Base-by-base conservation (phyloP, 2,329 filamentous ascomycete genomes). In the Fusarium sp. region DNA sequence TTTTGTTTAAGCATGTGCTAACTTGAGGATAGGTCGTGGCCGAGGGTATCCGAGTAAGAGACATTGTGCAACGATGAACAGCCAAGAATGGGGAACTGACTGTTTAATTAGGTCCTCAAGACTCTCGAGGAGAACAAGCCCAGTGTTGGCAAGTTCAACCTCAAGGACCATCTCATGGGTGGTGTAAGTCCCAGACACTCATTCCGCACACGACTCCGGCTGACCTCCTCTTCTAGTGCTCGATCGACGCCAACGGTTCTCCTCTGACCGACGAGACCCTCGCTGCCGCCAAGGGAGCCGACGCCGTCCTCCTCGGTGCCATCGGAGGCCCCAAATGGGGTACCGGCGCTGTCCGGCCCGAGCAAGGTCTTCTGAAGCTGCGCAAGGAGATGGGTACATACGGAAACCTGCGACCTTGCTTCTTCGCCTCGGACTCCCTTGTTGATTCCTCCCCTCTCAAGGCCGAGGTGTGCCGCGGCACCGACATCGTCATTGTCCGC, bases 251-350 rank as follows among this genome's bases (percentile, higher is more conserved):
- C 18, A 89, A 89, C 76, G 92, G 93, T 74, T 86, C 83, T 31
- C 90, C 95, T 31, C 84, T 98, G 65, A 97, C 94, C 54, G 90
- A 96, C 73, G 89, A 91, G 75, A 93, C 94, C 66, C 91, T 98
- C 74, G 83, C 83, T 15, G 94, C 93, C 36, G 94, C 93, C 72
- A 94, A 97, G 81, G 84, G 86, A 52, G 94, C 94, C 69, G 92
- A 97, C 80, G 95, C 94, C 38, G 91, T 98, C 63, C 89, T 98
- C 62, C 89, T 98, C 56, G 95, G 94, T 72, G 93, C 95, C 73
- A 97, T 98, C 76, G 95, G 95, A 73, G 95, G 95, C n/a, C 95
- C 96, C 15, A 81, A 97, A 93, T 98, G 94, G 93, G 94, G 94
- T 65, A 96, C 93, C 33, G 93, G 92, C 72, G 82, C 89, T 60